These are phyloP conservation scores for Trapa incisa DNA, from an alignment of 345 rosid genomes.

Conservation along the genomic window DNA sequence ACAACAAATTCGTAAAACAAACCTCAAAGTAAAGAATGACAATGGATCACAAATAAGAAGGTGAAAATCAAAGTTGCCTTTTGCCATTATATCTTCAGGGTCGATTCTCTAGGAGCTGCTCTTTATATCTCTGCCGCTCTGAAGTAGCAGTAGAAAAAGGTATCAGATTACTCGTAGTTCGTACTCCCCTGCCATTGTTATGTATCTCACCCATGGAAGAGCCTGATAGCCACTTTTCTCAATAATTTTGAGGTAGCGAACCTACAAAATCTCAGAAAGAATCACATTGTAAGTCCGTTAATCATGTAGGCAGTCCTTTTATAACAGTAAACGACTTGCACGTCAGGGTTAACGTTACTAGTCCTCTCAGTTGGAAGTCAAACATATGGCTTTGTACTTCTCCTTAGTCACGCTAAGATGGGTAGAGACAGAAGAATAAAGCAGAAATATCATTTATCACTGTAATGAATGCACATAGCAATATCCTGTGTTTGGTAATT, in stretches of 20 bases:
- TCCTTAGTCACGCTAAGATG: no score
- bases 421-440: no score
- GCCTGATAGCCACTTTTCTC: slow-evolving; percentile 98
- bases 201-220: slow-evolving; percentile 98
- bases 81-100: background rate
- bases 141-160: background rate
- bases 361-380: background rate
- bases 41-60: background rate
- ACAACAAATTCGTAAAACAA: background rate
- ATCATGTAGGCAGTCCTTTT: background rate
- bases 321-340: background rate
- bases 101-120: background rate
- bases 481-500: background rate
- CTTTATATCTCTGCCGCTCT: background rate
- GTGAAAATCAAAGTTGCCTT: background rate
- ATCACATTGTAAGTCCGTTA: no score
- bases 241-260: slow-evolving; percentile 88
- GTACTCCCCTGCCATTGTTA: slow-evolving; percentile 98
- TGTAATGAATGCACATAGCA: background rate
- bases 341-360: background rate
- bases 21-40: background rate
- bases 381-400: background rate
- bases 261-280: slow-evolving; percentile 32
- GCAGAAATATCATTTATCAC: background rate
- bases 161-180: slow-evolving; percentile 66